Percentiles rank a stretch among this genome's conserved stretches.
Evolutionary conservation across 345 rosid species (phyloP).

Genomic region (Camelina neglecta): DNA sequence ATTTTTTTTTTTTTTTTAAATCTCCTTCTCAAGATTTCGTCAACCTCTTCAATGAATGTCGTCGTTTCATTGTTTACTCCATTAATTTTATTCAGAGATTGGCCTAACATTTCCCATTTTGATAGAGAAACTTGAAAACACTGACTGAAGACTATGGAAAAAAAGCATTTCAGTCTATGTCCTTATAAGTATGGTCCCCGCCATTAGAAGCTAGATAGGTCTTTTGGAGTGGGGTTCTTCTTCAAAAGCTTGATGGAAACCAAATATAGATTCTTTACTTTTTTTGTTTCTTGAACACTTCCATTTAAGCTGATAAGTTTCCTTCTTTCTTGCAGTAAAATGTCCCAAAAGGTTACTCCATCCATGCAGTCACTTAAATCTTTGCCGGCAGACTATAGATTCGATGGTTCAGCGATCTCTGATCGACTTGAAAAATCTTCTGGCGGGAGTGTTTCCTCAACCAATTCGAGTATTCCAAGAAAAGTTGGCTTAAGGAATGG

Average conservation of each 20-base stretch:
- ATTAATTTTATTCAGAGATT: conserved; percentile 1
- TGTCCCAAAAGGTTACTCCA: conserved; percentile 62
- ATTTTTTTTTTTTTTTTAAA: neutral
- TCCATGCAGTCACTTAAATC: conserved; percentile 70
- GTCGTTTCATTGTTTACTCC: conserved; percentile 25
- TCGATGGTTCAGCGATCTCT: conserved; percentile 56
- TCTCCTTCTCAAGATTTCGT: conserved; percentile 31
- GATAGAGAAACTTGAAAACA: conserved; percentile 47
- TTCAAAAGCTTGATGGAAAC: conserved; percentile 54
- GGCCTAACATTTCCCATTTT: conserved; percentile 29
- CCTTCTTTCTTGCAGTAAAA: conserved; percentile 53
- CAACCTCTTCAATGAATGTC: neutral
- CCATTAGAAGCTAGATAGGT: conserved; percentile 56
- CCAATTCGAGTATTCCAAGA: conserved; percentile 49
- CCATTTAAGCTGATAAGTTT: conserved; percentile 39
- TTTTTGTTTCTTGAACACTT: conserved; percentile 1
- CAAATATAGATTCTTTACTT: conserved; percentile 43
- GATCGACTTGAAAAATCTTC: conserved; percentile 47
- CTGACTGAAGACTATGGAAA: conserved; percentile 45
- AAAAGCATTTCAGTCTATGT: conserved; percentile 53
- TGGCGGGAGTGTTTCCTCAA: conserved; percentile 30
- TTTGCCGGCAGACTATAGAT: conserved; percentile 68
- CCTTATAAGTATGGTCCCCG: conserved; percentile 64
- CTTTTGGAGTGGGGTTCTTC: conserved; percentile 59
- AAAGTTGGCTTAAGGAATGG: conserved; percentile 49